phyloP scores from a whole-genome alignment of 495 filamentous ascomycete genomes.

The Terfezia boudieri region DNA sequence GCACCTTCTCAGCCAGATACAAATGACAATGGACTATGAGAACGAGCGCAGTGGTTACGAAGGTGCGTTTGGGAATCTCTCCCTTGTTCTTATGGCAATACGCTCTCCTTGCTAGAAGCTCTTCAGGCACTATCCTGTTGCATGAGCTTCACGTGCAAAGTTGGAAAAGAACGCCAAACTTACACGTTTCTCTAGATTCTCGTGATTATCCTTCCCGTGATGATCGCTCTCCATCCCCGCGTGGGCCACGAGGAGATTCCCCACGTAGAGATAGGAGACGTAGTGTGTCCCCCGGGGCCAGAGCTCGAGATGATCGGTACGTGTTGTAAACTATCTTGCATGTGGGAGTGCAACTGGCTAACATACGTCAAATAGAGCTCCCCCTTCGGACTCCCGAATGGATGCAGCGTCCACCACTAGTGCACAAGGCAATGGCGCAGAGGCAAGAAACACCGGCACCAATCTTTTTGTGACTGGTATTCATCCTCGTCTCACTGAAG shows the following conservation, averaged over 20 bases:
- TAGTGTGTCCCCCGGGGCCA: slow-evolving; percentile 75
- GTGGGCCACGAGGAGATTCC: slow-evolving; percentile 42
- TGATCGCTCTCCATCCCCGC: slow-evolving; percentile 19
- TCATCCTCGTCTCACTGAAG: slow-evolving; percentile 76
- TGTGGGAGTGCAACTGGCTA: no score
- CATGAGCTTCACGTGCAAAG: background rate
- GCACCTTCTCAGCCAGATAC: background rate
- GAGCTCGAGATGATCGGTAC: slow-evolving; percentile 55
- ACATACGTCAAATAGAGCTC: slow-evolving; percentile 16
- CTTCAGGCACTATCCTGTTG: background rate
- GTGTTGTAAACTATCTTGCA: slow-evolving; percentile 11
- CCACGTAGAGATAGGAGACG: slow-evolving; percentile 67
- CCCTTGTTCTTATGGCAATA: background rate
- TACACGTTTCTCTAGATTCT: background rate
- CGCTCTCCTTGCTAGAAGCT: background rate
- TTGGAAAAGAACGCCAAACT: background rate
- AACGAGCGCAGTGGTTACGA: slow-evolving; percentile 62
- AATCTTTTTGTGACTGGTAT: slow-evolving; percentile 99
- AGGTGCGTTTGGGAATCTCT: slow-evolving; percentile 32
- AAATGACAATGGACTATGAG: slow-evolving; percentile 51
- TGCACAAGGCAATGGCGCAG: slow-evolving; percentile 49
- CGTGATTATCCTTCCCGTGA: slow-evolving; percentile 3
- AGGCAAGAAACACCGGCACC: slow-evolving; percentile 71
- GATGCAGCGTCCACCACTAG: slow-evolving; percentile 23
- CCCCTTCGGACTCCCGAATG: slow-evolving; percentile 20